Evolutionary conservation across 2,329 filamentous ascomycete genomes (phyloP), one percentile per base, ranked within the genome.

Genomic region (Hypomyces perniciosus): DNA sequence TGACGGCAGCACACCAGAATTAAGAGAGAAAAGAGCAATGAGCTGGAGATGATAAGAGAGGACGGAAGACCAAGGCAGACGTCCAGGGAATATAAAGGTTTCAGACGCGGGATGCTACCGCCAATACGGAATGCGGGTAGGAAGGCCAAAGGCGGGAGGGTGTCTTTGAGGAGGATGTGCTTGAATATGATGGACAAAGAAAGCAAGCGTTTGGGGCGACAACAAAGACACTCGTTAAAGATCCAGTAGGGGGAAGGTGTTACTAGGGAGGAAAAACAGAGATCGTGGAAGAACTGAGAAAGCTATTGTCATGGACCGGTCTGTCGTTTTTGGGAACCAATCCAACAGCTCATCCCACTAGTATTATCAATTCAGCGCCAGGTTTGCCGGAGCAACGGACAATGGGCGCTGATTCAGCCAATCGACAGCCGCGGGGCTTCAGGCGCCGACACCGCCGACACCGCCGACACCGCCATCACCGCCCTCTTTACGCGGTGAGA

Each of bases 401-500:
- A 20, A 26, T 42, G 8, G 27, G 9, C 20, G 35, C 35, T 20
- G n/a, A 12, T n/a, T 20, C 42, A 46, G 48, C 51, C 49, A 48
- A 48, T 48, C n/a, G 41, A 39, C 34, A 33, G 42, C n/a, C 30
- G 49, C 43, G 38, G 41, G 46, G 52, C 28, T 40, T 35, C 40
- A 42, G 51, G 42, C 37, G 44, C 7, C 41, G 43, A 35, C 39
- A 48, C 34, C 9, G 34, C 20, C 20, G 3, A 2, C 20, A 20
- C 34, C 9, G 34, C 20, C 20, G 3, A 2, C 20, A 20, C 20
- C 20, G 20, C 20, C 4, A 37, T 9, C 34, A 37, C 9, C 34
- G n/a, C 61, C 62, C 53, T 61, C 68, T 70, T 69, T 67, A 70
- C 68, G 65, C 68, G 67, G 60, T 57, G 43, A 53, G 54, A 62